Conservation (phyloP, 441 rosid genomes). For the Corymbia calophylla region DNA sequence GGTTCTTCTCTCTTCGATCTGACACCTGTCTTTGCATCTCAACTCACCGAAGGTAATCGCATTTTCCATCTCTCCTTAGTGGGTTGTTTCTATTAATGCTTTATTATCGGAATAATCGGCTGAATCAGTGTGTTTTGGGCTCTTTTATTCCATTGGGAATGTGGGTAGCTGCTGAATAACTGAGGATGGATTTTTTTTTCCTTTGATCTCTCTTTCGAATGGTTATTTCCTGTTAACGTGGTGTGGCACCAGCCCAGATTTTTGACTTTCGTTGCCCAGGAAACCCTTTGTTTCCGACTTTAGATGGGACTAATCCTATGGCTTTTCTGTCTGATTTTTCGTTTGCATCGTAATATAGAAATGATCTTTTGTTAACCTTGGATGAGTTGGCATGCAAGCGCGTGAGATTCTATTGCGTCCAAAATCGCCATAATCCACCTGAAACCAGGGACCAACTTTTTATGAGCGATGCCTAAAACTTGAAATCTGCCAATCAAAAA, state of each 20-base stretch:
- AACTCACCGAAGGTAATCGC: not conserved
- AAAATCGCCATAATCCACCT: too few relatives aligned
- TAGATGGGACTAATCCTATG: not conserved
- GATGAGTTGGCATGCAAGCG: not conserved
- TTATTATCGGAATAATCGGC: not conserved
- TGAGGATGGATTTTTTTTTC: not conserved
- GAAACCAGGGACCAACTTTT: too few relatives aligned
- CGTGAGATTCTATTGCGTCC: too few relatives aligned
- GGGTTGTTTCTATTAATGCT: not conserved
- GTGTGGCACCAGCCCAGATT: not conserved
- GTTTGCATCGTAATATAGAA: not conserved
- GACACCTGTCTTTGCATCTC: not conserved
- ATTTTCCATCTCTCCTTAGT: not conserved
- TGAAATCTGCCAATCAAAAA: too few relatives aligned
- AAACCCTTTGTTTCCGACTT: not conserved
- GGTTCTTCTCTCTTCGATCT: not conserved
- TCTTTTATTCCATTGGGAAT: not conserved
- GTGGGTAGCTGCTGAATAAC: not conserved
- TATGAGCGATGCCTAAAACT: too few relatives aligned
- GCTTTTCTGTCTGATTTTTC: not conserved
- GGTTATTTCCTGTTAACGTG: not conserved
- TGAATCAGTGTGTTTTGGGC: not conserved
- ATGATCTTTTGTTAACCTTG: not conserved
- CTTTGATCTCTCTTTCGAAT: not conserved
- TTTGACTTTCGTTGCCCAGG: not conserved